Evolutionary conservation across 345 rosid genomes (phyloP), one percentile per base, ranked within the genome.

Genomic region (Citropsis articulata): DNA sequence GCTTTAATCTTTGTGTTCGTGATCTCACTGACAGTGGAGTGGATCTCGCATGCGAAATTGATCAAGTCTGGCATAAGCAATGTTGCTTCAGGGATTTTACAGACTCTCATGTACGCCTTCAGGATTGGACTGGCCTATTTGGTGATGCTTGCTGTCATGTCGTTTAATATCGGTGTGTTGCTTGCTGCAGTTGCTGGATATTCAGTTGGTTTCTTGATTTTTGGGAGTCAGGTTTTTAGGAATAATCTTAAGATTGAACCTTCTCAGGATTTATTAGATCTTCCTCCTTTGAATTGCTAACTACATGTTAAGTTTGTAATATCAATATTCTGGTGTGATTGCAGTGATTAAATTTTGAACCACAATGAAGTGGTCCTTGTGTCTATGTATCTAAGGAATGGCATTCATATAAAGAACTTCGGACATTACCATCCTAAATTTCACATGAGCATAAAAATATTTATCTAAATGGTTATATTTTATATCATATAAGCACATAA

Each of bases 131-230:
- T 66, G 9, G 84, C 80, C 40, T 83, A 81, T 73, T 14, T 87
- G 71, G 73, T 80, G 3, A 87, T 87, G 90, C 66, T 85, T 4
- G 83, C 83, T 0, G 75, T 87, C 59, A 85, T 87, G 86, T 83
- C 90, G 1, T 81, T 78, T 18, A 64, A 83, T n/a, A 24, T 40
- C 2, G 81, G 85, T 4, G 77, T 79, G 6, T 3, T 87, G 1
- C 10, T 85, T 7, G 80, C 81, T 31, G 83, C 86, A 5, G 75
- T 85, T 25, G 68, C 71, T 2, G 86, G 89, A 0, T 69, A 83
- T 45, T 25, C 83, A 0, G 33, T 69, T 21, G 87, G 88, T 1
- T 83, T 83, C 79, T 66, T 83, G 38, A 12, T 87, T 30, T 79
- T 81, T 56, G 84, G 81, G 1, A 83, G 76, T 65, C n/a, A 45